Conservation (phyloP, 2,329 filamentous ascomycete genomes). For the Talaromyces islandicus region DNA sequence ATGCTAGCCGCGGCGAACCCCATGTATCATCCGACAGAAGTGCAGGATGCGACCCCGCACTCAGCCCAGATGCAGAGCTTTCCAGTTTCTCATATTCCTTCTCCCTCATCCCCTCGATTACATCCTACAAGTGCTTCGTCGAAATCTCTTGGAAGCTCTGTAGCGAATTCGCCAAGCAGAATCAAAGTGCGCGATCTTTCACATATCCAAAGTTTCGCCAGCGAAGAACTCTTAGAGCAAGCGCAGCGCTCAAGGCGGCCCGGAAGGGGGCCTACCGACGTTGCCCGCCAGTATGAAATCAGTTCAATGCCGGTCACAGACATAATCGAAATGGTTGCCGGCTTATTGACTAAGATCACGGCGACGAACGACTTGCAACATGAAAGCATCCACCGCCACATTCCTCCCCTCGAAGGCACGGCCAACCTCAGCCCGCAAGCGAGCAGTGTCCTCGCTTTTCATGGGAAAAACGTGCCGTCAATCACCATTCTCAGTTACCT, state of each 20-base stretch:
- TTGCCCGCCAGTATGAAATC: conserved; percentile 73
- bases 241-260: conserved; percentile 35
- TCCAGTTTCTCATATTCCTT: conserved; percentile 16
- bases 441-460: conserved; percentile 81
- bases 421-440: conserved; percentile 58
- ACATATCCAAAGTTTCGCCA: conserved; percentile 84
- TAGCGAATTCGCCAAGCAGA: conserved; percentile 46
- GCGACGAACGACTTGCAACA: conserved; percentile 94
- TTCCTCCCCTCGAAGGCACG: conserved; percentile 55
- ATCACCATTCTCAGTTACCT: conserved; percentile 97
- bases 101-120: conserved; percentile 41
- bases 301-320: conserved; percentile 95
- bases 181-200: conserved; percentile 83
- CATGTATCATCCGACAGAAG: conserved; percentile 3
- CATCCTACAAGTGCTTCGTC: conserved; percentile 41
- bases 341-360: conserved; percentile 92
- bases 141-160: conserved; percentile 37
- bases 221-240: conserved; percentile 63
- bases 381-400: conserved; percentile 75
- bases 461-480: conserved; percentile 94
- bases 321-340: conserved; percentile 98
- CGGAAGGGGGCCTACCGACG: conserved; percentile 39
- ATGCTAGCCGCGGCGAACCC: neutral
- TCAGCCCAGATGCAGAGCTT: neutral
- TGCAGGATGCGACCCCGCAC: neutral